phyloP scores from a whole-genome alignment of 371 early-diverging fungal genomes.

The Encephalitozoon cuniculi region DNA sequence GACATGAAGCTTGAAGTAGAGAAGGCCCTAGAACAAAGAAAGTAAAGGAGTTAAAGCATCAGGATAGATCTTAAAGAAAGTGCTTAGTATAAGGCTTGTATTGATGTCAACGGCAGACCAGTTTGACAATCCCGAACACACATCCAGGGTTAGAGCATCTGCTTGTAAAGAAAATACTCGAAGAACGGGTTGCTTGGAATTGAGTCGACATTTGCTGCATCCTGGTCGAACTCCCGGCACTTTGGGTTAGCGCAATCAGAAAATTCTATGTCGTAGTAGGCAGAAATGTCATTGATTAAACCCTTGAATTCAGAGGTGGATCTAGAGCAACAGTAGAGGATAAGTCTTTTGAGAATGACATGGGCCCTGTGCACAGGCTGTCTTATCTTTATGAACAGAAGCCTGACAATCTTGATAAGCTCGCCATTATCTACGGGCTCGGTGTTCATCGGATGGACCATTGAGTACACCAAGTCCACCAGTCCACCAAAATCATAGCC shows the following conservation, averaged over 20 bases:
- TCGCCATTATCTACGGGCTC: background rate
- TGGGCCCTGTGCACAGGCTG: conserved; percentile 41
- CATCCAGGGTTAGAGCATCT: conserved; percentile 18
- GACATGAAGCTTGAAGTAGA: conserved; percentile 9
- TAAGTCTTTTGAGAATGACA: conserved; percentile 21
- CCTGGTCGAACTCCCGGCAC: background rate
- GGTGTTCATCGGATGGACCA: conserved; percentile 21
- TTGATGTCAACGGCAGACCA: background rate
- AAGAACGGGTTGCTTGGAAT: conserved; percentile 9
- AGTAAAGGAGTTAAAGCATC: background rate
- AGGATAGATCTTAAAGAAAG: background rate
- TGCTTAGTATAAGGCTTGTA: background rate
- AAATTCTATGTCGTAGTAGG: conserved; percentile 39
- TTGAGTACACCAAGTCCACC: conserved; percentile 19
- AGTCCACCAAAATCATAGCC: conserved; percentile 37
- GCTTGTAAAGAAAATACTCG: conserved; percentile 9
- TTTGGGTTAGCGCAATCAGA: background rate
- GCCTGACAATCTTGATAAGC: background rate
- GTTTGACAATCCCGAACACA: no score
- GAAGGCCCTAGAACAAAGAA: conserved; percentile 9
- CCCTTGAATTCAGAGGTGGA: background rate
- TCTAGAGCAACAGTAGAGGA: conserved; percentile 22
- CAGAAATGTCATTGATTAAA: conserved; percentile 9
- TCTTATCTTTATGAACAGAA: conserved; percentile 37
- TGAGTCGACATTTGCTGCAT: conserved; percentile 5